Evolutionary conservation across 495 filamentous ascomycete genomes (phyloP).

Genomic region (Aeminium ludgeri): DNA sequence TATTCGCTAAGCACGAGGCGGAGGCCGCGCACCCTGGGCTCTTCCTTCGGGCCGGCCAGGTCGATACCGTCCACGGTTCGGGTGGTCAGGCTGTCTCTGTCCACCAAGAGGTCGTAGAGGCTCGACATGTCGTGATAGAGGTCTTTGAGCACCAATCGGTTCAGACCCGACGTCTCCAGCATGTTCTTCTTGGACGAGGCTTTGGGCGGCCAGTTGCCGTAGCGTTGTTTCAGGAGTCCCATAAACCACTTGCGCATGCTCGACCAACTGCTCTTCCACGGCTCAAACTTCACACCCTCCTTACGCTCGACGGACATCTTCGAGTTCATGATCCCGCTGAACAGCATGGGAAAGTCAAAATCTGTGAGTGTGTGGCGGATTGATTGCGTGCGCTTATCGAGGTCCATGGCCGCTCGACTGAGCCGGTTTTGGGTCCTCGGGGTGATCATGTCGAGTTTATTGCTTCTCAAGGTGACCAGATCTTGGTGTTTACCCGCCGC

Average conservation of each 20-base stretch:
- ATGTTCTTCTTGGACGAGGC: conserved; percentile 76
- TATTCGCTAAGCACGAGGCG: conserved; percentile 69
- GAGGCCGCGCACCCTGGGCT: conserved; percentile 37
- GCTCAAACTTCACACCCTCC: conserved; percentile 54
- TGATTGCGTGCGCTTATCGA: conserved; percentile 48
- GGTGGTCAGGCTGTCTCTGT: conserved; percentile 47
- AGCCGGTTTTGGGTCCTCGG: conserved; percentile 57
- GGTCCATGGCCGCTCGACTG: conserved; percentile 64
- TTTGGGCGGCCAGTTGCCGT: conserved; percentile 90
- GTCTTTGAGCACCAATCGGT: conserved; percentile 61
- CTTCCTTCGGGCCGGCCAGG: conserved; percentile 27
- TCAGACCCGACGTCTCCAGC: conserved; percentile 70
- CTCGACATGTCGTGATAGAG: conserved; percentile 73
- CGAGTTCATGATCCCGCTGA: conserved; percentile 73
- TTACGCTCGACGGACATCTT: conserved; percentile 56
- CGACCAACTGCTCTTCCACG: conserved; percentile 59
- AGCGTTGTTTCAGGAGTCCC: conserved; percentile 60
- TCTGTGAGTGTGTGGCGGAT: conserved; percentile 52
- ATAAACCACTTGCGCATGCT: conserved; percentile 60
- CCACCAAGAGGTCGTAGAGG: conserved; percentile 78
- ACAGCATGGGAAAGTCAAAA: conserved; percentile 84
- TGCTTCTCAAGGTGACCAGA: conserved; percentile 47
- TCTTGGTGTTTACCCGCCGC: conserved; percentile 78
- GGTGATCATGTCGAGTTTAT: conserved; percentile 52
- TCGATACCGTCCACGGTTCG: conserved; percentile 38